These are phyloP conservation scores for Auricularia sp. DNA, from an alignment of 768 basidiomycete species.

Conservation along the genomic window DNA sequence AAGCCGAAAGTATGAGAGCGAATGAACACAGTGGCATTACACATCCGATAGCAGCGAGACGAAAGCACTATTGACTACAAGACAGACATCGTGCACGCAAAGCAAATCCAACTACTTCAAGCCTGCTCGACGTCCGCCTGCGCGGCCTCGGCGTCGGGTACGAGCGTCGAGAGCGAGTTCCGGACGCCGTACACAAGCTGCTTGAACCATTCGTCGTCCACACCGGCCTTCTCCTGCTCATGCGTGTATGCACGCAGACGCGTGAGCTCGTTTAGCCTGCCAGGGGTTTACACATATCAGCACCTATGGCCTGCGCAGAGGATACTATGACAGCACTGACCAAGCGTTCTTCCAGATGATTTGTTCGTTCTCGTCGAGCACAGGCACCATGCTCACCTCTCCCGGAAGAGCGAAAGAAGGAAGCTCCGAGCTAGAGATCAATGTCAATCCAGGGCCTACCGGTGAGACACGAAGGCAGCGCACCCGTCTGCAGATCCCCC, in stretches of 20 bases:
- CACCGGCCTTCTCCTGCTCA: conserved; percentile 75
- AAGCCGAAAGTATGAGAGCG: too few relatives aligned
- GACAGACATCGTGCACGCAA: not conserved
- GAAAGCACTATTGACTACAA: not conserved
- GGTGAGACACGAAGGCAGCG: not conserved
- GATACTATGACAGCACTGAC: not conserved
- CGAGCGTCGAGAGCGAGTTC: conserved; percentile 28
- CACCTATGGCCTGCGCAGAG: not conserved
- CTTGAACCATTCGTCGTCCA: conserved; percentile 74
- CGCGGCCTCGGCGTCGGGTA: not conserved
- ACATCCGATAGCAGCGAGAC: too few relatives aligned
- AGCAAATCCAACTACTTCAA: not conserved
- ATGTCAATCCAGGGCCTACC: not conserved
- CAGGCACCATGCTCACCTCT: not conserved
- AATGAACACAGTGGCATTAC: too few relatives aligned
- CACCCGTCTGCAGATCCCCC: not conserved
- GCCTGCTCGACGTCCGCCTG: not conserved
- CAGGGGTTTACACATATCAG: conserved; percentile 6
- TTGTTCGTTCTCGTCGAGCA: not conserved
- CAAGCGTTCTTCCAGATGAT: conserved; percentile 1
- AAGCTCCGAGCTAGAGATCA: not conserved
- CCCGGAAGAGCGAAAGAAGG: not conserved
- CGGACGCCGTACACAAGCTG: conserved; percentile 79
- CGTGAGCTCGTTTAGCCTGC: conserved; percentile 67
- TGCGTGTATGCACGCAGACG: conserved; percentile 65